Evolutionary conservation across 805 yeast species (phyloP).

Genomic region (Wickerhamiella musiphila): DNA sequence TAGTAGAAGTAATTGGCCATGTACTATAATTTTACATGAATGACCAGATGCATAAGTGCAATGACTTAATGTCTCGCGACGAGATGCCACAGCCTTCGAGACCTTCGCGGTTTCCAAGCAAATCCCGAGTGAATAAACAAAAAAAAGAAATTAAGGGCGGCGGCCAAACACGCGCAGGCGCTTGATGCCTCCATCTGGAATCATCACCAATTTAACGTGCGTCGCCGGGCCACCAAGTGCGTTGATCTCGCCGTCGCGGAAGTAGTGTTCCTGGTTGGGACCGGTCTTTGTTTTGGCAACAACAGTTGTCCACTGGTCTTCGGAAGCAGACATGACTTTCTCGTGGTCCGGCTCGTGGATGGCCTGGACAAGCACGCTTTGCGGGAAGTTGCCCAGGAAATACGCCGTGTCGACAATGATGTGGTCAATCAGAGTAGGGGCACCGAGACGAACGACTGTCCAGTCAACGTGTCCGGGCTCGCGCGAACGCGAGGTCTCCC

Average conservation of each 20-base stretch:
- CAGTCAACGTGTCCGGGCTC: slow-evolving; percentile 75
- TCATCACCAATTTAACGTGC: slow-evolving; percentile 64
- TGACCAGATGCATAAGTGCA: too few relatives aligned
- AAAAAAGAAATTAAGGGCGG: slow-evolving; percentile 13
- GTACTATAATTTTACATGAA: too few relatives aligned
- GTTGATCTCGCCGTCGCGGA: slow-evolving; percentile 17
- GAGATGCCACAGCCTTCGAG: too few relatives aligned
- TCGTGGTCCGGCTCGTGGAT: slow-evolving; percentile 23
- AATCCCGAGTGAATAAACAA: too few relatives aligned
- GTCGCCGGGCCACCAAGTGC: slow-evolving; percentile 25
- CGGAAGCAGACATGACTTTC: slow-evolving; percentile 26
- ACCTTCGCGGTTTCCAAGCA: too few relatives aligned
- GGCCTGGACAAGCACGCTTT: slow-evolving; percentile 54
- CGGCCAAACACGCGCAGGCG: slow-evolving; percentile 69
- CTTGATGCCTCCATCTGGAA: slow-evolving; percentile 96
- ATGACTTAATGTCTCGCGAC: too few relatives aligned
- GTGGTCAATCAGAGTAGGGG: slow-evolving; percentile 34
- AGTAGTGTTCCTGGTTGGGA: slow-evolving; percentile 71
- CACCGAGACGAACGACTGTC: slow-evolving; percentile 73
- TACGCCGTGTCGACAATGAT: slow-evolving; percentile 81
- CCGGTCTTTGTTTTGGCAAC: slow-evolving; percentile 57
- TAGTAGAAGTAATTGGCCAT: too few relatives aligned
- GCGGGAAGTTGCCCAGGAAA: slow-evolving; percentile 90
- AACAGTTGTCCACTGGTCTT: slow-evolving; percentile 40
- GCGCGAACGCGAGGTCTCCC: slow-evolving; percentile 92